These are phyloP conservation scores for Aaosphaeria arxii DNA, from an alignment of 2,329 filamentous ascomycete genomes.

Conservation along the genomic window DNA sequence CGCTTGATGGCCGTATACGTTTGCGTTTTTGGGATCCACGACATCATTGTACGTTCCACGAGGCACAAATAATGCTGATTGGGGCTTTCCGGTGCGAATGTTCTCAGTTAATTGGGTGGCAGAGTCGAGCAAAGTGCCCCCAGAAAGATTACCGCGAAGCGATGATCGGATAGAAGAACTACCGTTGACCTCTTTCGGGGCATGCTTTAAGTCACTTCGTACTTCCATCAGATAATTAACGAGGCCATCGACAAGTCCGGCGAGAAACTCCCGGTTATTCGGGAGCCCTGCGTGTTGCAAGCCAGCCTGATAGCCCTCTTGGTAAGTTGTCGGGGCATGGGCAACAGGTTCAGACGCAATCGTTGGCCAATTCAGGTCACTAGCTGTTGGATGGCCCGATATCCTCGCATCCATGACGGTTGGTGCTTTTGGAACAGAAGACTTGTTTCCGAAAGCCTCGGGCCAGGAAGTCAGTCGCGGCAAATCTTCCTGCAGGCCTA, in stretches of 20 bases:
- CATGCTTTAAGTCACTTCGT: too few relatives aligned
- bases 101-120: slow-evolving; percentile 29
- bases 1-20: neutral
- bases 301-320: slow-evolving; percentile 37
- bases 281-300: slow-evolving; percentile 34
- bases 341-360: slow-evolving; percentile 12
- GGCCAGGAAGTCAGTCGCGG: slow-evolving; percentile 25
- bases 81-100: slow-evolving; percentile 6
- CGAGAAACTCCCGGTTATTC: slow-evolving; percentile 27
- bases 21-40: neutral
- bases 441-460: slow-evolving; percentile 25
- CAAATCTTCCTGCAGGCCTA: neutral
- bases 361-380: slow-evolving; percentile 19
- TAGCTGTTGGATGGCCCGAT: neutral
- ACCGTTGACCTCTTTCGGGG: slow-evolving; percentile 11
- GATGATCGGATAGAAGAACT: slow-evolving; percentile 16
- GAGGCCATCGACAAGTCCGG: slow-evolving; percentile 33
- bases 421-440: slow-evolving; percentile 3
- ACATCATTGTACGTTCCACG: too few relatives aligned
- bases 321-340: slow-evolving; percentile 31
- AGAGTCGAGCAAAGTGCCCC: slow-evolving; percentile 25
- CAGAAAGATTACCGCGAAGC: slow-evolving; percentile 22
- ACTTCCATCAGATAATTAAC: slow-evolving; percentile 24
- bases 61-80: too few relatives aligned
- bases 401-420: neutral